Evolutionary conservation across 768 basidiomycete genomes (phyloP), one percentile per base, ranked within the genome.

Genomic region (Clathrus columnatus): DNA sequence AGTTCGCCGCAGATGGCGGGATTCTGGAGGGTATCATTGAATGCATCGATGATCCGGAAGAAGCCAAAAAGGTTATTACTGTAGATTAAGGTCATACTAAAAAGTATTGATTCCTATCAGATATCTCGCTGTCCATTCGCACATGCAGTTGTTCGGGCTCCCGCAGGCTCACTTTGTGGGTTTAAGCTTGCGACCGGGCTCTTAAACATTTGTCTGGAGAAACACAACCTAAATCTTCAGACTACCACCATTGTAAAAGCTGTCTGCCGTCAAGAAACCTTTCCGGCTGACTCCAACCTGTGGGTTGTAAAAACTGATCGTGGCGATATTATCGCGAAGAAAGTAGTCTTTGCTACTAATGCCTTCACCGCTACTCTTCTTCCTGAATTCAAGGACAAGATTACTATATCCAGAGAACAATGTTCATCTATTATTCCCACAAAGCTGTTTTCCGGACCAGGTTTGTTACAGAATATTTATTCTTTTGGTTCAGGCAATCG

Each of bases 311-410:
- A 50, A 29, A 50, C 49, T 10, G 49, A 50, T 29, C 11, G 75
- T 49, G 90, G 91, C 0, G 63, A 60, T 4, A 73, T 89, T 23
- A 67, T 61, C 16, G 71, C 87, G 0, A 68, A 67, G 2, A 85
- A 88, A 65, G 74, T 94, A 43, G 72, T 94, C 10, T 90, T 91
- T 64, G 87, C 88, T 2, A 91, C 89, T 2, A 95, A 95, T 65
- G 90, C 78, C 18, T 92, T 90, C 82, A 72, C 74, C 2, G 80
- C 87, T 0, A 83, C 87, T 59, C 76, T 94, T 44, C 70, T 94
- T 53, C 71, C 75, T 11, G 75, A 76, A 0, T 71, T 87, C 70
- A 77, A 81, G 18, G 71, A 72, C 50, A 85, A 80, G 64, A 78
- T 87, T 57, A 64, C 85, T 17, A 85, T 87, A 24, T 59, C 74